These are phyloP conservation scores for Aspergillus sclerotioniger DNA, from an alignment of 495 filamentous ascomycete species.

Conservation along the genomic window DNA sequence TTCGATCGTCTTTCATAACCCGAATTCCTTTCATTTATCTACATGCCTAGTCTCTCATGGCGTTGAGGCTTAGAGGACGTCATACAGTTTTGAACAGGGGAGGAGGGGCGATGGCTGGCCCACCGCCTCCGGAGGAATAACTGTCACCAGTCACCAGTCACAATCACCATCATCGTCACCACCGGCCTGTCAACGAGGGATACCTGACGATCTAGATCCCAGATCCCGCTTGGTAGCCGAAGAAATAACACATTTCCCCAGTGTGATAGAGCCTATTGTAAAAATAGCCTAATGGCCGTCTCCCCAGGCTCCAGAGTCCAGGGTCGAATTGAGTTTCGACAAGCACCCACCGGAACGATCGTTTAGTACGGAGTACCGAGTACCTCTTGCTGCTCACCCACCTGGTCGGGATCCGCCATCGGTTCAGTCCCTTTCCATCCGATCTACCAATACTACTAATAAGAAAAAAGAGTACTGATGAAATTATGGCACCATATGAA, in stretches of 20 bases:
- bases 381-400: constrained; percentile 35
- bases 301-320: constrained; percentile 3
- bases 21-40: no score
- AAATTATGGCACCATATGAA: no score
- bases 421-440: no score
- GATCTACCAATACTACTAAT: no score
- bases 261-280: no score
- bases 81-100: background rate
- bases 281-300: background rate
- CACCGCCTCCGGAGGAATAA: background rate
- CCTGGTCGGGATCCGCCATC: constrained; percentile 21
- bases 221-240: background rate
- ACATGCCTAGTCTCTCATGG: background rate
- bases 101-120: background rate
- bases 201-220: background rate
- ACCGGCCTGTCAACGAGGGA: background rate
- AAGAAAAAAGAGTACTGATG: no score
- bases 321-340: constrained; percentile 39
- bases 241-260: background rate
- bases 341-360: constrained; percentile 40
- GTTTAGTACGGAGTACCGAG: no score
- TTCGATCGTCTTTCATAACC: no score
- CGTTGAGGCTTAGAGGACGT: background rate
- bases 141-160: background rate
- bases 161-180: background rate